Evolutionary conservation across 306 rosid species (phyloP), one percentile per base, ranked within the genome.

Genomic region (Cicer pinnatifidum): DNA sequence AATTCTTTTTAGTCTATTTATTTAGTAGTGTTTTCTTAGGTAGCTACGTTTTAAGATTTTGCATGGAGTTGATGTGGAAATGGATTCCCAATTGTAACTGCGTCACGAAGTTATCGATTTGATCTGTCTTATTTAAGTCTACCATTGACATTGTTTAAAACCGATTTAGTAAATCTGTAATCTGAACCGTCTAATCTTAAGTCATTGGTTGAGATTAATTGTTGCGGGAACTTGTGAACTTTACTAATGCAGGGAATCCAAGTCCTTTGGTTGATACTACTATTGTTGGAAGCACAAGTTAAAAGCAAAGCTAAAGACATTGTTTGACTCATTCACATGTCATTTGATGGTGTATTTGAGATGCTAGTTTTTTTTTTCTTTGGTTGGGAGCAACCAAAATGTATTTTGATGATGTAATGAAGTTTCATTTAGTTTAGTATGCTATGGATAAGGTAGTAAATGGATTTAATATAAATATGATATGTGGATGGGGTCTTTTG

Each of bases 1-100:
- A 69, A 88, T 88, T 89, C 91, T 87, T 86, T 86, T 83, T 93
- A 89, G 97, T 91, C 85, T 80, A 67, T 77, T 83, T 80, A 67
- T 77, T 83, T 78, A 78, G 89, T 83, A 75, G 67, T 81, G 82
- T 84, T 78, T 85, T 84, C 80, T 76, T 82, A 75, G 79, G 76
- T 78, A 80, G 86, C 75, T 60, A 67, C 72, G 23, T 52, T 57
- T 17, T 75, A 76, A 78, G 71, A 75, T 84, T 85, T 76, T 87
- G 67, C 40, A 65, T 73, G 65, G 74, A 11, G 45, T 53, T 73
- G 69, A 17, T 62, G 6, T 28, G 35, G 35, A 28, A 28, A 28
- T 28, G 35, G 35, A 28, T 28, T 28, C 35, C 35, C 35, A 3
- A 28, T 28, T 28, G 35, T 28, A 28, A 28, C 35, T 3, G 35